Conservation (phyloP, 129 eudicot genomes). For the Tanacetum coccineum region DNA sequence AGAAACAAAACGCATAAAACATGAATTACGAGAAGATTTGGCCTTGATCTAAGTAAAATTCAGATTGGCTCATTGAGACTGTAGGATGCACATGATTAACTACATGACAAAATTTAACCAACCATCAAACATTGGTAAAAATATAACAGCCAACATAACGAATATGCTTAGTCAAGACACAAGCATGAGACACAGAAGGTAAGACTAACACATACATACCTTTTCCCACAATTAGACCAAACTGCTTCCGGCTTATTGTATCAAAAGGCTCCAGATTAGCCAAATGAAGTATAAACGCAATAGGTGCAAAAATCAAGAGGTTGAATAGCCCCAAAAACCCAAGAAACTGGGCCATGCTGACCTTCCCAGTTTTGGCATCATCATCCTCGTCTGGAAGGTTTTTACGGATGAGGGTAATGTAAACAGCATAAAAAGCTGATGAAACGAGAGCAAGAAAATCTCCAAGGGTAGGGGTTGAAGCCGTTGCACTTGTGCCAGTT, state of each 20-base stretch:
- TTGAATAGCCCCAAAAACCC: conserved; percentile 91
- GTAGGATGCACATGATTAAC: neutral
- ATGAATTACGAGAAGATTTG: neutral
- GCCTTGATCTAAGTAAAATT: neutral
- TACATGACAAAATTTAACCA: neutral
- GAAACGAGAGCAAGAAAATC: conserved; percentile 69
- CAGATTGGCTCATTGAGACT: neutral
- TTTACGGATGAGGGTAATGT: conserved; percentile 78
- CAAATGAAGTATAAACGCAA: conserved; percentile 50
- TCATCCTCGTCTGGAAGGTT: conserved; percentile 73
- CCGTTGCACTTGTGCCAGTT: conserved; percentile 40
- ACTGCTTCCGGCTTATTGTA: conserved; percentile 58
- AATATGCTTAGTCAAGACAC: neutral
- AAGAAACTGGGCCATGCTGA: conserved; percentile 93
- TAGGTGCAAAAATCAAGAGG: conserved; percentile 65
- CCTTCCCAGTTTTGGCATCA: conserved; percentile 51
- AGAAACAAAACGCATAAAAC: neutral
- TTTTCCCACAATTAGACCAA: conserved; percentile 84
- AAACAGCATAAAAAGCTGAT: conserved; percentile 77
- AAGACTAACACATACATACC: conserved; percentile 37
- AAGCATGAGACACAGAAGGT: neutral
- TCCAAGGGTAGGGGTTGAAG: conserved; percentile 79
- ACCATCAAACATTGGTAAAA: neutral
- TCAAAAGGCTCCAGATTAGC: conserved; percentile 59
- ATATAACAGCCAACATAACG: neutral